These are phyloP conservation scores for Stylosanthes scabra DNA, from an alignment of 331 rosid genomes.

Conservation along the genomic window DNA sequence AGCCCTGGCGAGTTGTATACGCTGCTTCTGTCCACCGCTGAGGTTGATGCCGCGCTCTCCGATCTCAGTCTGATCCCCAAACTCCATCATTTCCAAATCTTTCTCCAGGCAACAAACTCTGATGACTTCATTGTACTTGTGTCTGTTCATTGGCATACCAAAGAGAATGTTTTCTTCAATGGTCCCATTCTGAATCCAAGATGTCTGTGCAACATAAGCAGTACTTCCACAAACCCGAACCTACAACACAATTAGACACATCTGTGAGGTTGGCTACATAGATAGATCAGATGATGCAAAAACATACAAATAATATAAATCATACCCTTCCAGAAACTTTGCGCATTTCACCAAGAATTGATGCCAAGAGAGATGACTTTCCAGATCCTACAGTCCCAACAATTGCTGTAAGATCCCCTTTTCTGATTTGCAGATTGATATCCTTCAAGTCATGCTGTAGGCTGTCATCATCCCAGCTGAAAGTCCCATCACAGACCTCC, in stretches of 20 bases:
- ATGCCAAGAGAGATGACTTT: slow-evolving; percentile 73
- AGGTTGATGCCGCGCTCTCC: slow-evolving; percentile 94
- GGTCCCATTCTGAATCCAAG: slow-evolving; percentile 91
- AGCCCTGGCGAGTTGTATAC: slow-evolving; percentile 90
- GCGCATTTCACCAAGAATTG: slow-evolving; percentile 84
- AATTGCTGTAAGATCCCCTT: slow-evolving; percentile 68
- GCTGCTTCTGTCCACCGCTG: slow-evolving; percentile 91
- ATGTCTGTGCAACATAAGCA: slow-evolving; percentile 86
- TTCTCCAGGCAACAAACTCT: slow-evolving; percentile 79
- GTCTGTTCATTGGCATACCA: slow-evolving; percentile 66
- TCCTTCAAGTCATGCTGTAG: slow-evolving; percentile 52
- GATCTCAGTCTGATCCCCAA: slow-evolving; percentile 86
- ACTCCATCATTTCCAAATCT: slow-evolving; percentile 86
- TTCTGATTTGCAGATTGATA: slow-evolving; percentile 51
- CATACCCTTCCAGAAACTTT: slow-evolving; percentile 72
- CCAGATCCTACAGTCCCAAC: slow-evolving; percentile 91
- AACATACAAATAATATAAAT: slow-evolving; percentile 7
- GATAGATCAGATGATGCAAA: background rate
- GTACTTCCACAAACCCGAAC: slow-evolving; percentile 74
- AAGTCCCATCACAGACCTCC: slow-evolving; percentile 58
- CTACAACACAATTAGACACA: slow-evolving; percentile 40
- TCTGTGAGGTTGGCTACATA: background rate
- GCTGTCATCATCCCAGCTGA: slow-evolving; percentile 80
- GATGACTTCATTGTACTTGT: slow-evolving; percentile 59
- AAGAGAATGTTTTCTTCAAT: slow-evolving; percentile 74